Evolutionary conservation across 2,329 filamentous ascomycete species (phyloP).

Genomic region (Botrytis tulipae): DNA sequence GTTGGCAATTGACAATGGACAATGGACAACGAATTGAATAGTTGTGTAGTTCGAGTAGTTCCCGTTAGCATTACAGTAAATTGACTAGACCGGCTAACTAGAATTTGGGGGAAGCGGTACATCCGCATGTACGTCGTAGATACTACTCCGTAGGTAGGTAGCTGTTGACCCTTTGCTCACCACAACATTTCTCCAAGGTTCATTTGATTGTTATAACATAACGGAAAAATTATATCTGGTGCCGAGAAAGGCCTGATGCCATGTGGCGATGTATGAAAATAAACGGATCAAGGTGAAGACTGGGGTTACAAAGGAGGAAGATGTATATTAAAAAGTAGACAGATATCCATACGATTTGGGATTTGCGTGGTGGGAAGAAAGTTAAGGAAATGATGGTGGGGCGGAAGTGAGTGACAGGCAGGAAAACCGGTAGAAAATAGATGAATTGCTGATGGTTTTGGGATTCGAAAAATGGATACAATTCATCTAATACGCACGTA

Average conservation of each 20-base stretch:
- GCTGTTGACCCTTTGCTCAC: background rate
- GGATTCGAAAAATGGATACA: background rate
- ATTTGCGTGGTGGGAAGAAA: background rate
- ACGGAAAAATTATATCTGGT: slow-evolving; percentile 1
- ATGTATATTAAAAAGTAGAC: background rate
- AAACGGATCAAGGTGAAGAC: background rate
- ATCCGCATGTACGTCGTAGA: background rate
- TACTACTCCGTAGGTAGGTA: too few species aligned
- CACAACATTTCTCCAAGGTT: background rate
- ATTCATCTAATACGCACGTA: background rate
- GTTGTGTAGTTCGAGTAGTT: background rate
- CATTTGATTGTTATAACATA: background rate
- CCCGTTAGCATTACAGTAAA: background rate
- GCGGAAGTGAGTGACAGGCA: background rate
- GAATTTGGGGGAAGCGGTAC: background rate
- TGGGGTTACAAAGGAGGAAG: background rate
- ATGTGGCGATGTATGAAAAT: background rate
- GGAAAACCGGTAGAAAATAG: background rate
- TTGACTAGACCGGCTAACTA: background rate
- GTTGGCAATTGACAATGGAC: background rate
- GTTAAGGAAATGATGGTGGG: slow-evolving; percentile 16
- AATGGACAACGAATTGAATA: background rate
- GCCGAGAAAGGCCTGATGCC: background rate
- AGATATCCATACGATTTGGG: background rate
- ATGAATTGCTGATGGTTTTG: background rate